These are phyloP conservation scores for Nigrograna mackinnonii DNA, from an alignment of 2,329 filamentous ascomycete species.

Conservation along the genomic window DNA sequence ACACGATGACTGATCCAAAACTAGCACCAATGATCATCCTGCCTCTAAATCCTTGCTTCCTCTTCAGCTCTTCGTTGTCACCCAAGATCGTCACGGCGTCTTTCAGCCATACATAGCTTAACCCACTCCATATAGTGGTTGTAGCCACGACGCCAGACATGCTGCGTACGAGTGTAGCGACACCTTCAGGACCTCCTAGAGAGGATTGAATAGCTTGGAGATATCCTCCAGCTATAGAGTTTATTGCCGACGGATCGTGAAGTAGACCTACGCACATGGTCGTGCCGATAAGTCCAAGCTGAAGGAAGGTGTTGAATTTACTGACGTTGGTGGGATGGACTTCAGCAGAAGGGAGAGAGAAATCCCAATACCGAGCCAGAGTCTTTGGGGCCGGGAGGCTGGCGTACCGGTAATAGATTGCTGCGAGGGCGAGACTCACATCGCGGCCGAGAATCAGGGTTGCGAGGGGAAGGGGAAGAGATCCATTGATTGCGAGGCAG, in stretches of 20 bases:
- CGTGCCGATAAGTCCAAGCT: conserved; percentile 82
- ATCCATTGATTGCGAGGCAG: conserved; percentile 80
- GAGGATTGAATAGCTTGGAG: conserved; percentile 25
- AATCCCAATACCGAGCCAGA: conserved; percentile 93
- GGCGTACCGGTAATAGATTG: conserved; percentile 95
- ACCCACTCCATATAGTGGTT: conserved; percentile 91
- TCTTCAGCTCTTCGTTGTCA: conserved; percentile 50
- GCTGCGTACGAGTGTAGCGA: conserved; percentile 37
- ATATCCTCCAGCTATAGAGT: conserved; percentile 39
- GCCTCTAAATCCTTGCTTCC: conserved; percentile 51
- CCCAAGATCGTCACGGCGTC: conserved; percentile 87
- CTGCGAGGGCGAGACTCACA: conserved; percentile 77
- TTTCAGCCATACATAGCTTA: conserved; percentile 89
- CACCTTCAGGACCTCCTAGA: conserved; percentile 33
- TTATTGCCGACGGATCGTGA: conserved; percentile 58
- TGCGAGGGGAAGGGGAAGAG: conserved; percentile 83
- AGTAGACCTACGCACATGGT: conserved; percentile 82
- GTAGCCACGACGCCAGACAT: conserved; percentile 79
- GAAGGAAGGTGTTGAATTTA: conserved; percentile 90
- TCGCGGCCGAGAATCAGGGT: conserved; percentile 90
- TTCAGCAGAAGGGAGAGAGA: conserved; percentile 85
- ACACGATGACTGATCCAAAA: conserved; percentile 48
- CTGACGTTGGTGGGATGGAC: conserved; percentile 82
- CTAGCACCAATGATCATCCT: conserved; percentile 51
- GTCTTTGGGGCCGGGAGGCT: conserved; percentile 93